These are phyloP conservation scores for Terana coerulea DNA, from an alignment of 768 basidiomycete genomes.

Conservation along the genomic window DNA sequence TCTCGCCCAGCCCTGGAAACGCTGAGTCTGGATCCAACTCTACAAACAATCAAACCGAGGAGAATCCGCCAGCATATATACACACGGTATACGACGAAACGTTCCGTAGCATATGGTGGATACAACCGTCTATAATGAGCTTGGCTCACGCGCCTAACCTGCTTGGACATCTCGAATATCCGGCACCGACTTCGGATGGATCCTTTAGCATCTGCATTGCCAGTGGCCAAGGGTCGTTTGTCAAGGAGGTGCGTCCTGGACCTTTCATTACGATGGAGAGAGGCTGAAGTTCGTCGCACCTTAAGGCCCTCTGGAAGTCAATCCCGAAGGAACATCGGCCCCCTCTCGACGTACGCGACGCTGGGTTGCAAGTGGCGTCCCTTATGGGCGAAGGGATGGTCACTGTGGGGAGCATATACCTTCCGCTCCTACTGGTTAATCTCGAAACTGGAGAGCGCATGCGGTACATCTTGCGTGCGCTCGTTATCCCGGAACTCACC, in stretches of 20 bases:
- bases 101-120: neutral
- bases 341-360: neutral
- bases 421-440: neutral
- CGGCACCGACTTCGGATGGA: neutral
- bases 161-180: neutral
- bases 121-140: neutral
- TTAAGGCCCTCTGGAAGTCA: neutral
- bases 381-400: neutral
- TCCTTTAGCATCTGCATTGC: conserved; percentile 2
- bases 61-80: neutral
- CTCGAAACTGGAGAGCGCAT: neutral
- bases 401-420: neutral
- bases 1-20: no score
- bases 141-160: neutral
- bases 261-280: no score
- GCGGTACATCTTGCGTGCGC: neutral
- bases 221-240: neutral
- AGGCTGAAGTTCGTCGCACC: no score
- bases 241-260: neutral
- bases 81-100: conserved; percentile 2
- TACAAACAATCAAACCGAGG: no score
- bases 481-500: neutral
- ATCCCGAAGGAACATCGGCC: neutral
- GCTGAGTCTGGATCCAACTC: no score
- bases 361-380: neutral